Evolutionary conservation across 768 basidiomycete species (phyloP).

Genomic region (Lactarius pseudohatsudake): DNA sequence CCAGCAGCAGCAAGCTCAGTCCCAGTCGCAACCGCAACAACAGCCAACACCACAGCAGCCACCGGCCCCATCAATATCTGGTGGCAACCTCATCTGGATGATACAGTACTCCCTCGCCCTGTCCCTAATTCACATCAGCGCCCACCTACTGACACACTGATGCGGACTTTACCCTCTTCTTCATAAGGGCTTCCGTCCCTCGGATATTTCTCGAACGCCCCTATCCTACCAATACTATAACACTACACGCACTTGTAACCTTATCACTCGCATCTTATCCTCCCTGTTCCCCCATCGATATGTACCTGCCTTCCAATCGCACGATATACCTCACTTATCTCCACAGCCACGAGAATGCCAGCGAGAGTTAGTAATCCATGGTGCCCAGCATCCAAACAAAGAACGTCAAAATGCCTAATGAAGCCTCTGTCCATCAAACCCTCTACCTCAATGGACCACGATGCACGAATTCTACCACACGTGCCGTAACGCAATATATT

Average conservation of each 20-base stretch:
- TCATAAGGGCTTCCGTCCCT: not conserved
- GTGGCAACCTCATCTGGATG: conserved; percentile 23
- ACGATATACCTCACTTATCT: conserved; percentile 4
- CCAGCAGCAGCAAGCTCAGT: conserved; percentile 32
- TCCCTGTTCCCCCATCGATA: conserved; percentile 18
- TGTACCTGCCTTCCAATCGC: conserved; percentile 17
- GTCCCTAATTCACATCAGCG: not conserved
- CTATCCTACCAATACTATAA: conserved; percentile 5
- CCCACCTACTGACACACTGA: not conserved
- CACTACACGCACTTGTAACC: conserved; percentile 29
- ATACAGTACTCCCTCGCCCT: not conserved
- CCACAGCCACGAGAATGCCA: not conserved
- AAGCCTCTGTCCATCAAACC: conserved; percentile 1
- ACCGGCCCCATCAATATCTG: conserved; percentile 12
- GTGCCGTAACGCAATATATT: not conserved
- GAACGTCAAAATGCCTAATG: not conserved
- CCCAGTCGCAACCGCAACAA: conserved; percentile 8
- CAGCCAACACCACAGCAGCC: conserved; percentile 19
- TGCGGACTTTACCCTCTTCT: not conserved
- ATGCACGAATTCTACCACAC: conserved; percentile 4
- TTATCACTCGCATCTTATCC: conserved; percentile 30
- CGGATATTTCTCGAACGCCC: conserved; percentile 1
- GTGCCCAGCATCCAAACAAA: not conserved
- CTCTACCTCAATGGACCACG: conserved; percentile 1
- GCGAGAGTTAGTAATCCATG: not conserved